Evolutionary conservation across 2,329 filamentous ascomycete genomes (phyloP).

Genomic region (Rachicladosporium sp.): DNA sequence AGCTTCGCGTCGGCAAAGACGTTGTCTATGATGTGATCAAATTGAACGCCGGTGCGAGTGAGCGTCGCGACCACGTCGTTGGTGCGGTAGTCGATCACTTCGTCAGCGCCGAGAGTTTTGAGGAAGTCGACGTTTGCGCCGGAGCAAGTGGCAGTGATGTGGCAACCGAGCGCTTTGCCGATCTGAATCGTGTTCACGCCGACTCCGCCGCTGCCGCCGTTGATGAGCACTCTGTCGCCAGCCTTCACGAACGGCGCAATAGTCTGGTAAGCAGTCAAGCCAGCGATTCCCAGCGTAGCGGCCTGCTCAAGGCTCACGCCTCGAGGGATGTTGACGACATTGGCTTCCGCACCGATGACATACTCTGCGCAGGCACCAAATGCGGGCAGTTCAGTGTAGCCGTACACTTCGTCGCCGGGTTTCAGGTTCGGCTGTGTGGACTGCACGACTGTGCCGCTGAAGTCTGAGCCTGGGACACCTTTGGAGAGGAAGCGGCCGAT

Average conservation of each 20-base stretch:
- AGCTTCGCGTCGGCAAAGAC: constrained; percentile 38
- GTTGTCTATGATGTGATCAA: constrained; percentile 44
- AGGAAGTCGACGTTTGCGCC: constrained; percentile 44
- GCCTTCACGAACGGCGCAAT: constrained; percentile 22
- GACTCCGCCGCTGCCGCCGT: constrained; percentile 50
- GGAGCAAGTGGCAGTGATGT: constrained; percentile 48
- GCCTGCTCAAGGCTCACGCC: constrained; percentile 23
- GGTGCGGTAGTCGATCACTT: constrained; percentile 47
- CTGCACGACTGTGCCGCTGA: constrained; percentile 35
- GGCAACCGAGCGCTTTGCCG: constrained; percentile 46
- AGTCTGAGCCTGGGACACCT: constrained; percentile 39
- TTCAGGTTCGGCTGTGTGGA: constrained; percentile 14
- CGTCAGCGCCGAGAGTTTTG: constrained; percentile 46
- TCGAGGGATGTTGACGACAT: constrained; percentile 18
- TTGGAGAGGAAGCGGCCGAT: constrained; percentile 23
- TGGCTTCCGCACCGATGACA: constrained; percentile 10
- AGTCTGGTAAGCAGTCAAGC: constrained; percentile 26
- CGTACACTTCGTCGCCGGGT: constrained; percentile 28
- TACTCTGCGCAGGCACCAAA: constrained; percentile 27
- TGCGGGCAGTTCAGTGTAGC: constrained; percentile 16
- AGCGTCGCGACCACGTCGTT: constrained; percentile 36
- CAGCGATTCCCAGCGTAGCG: constrained; percentile 23
- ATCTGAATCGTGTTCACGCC: constrained; percentile 51
- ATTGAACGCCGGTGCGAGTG: constrained; percentile 33
- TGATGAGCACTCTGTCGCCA: constrained; percentile 46